Conservation (phyloP, 331 rosid species). For the Cydonia oblonga region DNA sequence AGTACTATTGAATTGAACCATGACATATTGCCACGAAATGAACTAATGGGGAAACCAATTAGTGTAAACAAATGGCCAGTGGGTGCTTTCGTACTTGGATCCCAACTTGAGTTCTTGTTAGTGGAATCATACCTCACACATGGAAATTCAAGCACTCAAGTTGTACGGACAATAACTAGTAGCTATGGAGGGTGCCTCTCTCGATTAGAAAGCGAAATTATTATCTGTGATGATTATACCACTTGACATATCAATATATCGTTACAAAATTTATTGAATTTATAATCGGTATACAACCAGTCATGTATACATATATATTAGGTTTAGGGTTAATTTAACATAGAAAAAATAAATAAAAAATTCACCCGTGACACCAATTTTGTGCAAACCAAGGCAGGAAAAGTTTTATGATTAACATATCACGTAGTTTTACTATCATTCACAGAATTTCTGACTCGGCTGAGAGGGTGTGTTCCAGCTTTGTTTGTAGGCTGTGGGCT, state of each 20-base stretch:
- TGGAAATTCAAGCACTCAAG: background rate
- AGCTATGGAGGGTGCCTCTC: background rate
- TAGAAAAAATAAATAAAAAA: too few species aligned
- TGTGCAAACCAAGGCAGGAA: background rate
- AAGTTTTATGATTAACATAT: background rate
- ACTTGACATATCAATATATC: background rate
- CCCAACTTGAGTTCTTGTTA: background rate
- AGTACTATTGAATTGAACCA: background rate
- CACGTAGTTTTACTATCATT: background rate
- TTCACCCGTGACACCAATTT: background rate
- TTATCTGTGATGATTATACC: background rate
- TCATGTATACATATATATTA: background rate
- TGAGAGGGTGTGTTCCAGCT: background rate
- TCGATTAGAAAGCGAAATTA: background rate
- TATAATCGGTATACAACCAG: background rate
- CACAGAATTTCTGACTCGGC: background rate
- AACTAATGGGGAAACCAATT: background rate
- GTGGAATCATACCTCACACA: background rate
- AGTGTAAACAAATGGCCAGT: background rate
- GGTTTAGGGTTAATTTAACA: background rate
- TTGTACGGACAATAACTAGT: background rate
- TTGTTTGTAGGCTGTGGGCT: background rate
- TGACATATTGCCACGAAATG: background rate
- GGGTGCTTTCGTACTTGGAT: conserved; percentile 12
- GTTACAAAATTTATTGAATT: background rate